Conservation (phyloP, 495 filamentous ascomycete species). For the Penicillium coprophilum region DNA sequence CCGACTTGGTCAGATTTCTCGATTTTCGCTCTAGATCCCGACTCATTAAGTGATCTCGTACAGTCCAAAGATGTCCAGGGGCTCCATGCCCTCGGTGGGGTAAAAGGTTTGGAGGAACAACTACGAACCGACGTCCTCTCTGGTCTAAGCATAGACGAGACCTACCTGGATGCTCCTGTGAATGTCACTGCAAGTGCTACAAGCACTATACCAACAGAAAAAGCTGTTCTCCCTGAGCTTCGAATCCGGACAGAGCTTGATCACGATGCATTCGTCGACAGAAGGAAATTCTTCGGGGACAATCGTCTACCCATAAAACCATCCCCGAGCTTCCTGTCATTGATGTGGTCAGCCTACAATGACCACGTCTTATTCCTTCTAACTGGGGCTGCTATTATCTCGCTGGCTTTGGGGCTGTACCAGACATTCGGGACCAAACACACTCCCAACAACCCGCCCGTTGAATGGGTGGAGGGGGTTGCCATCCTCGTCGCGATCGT, state of each 20-base stretch:
- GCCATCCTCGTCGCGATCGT: constrained; percentile 68
- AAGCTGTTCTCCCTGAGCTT: not conserved
- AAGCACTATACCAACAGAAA: not conserved
- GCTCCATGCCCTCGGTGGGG: not conserved
- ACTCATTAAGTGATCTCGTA: not conserved
- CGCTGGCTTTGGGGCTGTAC: constrained; percentile 67
- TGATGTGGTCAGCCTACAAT: constrained; percentile 71
- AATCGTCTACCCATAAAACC: constrained; percentile 7
- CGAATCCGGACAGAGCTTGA: not conserved
- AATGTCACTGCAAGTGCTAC: not conserved
- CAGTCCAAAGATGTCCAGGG: not conserved
- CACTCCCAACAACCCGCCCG: constrained; percentile 35
- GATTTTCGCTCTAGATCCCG: constrained; percentile 2
- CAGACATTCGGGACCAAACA: constrained; percentile 42
- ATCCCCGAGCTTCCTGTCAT: constrained; percentile 15
- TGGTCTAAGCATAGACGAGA: constrained; percentile 9
- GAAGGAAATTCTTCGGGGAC: constrained; percentile 5
- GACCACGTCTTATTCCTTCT: constrained; percentile 73
- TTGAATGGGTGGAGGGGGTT: constrained; percentile 71
- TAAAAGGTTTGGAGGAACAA: not conserved
- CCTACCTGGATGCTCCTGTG: constrained; percentile 2
- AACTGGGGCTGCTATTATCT: constrained; percentile 68
- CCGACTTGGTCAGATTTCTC: not conserved
- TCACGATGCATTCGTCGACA: constrained; percentile 1
- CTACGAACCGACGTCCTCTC: constrained; percentile 9